Evolutionary conservation across 257 asterid species (phyloP).

Genomic region (Capsicum pubescens): DNA sequence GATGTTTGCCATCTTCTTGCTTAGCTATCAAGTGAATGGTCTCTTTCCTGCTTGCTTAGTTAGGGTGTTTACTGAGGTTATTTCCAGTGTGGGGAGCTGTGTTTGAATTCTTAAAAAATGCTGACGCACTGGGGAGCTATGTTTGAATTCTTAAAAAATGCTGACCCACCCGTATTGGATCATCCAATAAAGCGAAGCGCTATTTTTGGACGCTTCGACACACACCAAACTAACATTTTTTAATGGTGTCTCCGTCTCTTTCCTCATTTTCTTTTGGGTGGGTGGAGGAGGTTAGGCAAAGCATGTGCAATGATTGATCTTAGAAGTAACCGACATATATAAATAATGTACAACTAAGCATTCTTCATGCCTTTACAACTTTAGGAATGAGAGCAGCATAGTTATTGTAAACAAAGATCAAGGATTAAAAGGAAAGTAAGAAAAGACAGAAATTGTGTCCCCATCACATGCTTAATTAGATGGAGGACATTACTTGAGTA

Average conservation of each 20-base stretch:
- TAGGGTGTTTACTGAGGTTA: neutral
- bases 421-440: no score
- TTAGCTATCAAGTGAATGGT: neutral
- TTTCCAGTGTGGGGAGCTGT: neutral
- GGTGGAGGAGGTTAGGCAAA: neutral
- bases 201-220: neutral
- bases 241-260: no score
- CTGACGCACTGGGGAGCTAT: neutral
- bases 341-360: neutral
- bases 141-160: neutral
- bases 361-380: neutral
- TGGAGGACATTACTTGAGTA: neutral
- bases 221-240: neutral
- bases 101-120: neutral
- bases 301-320: slow-evolving; percentile 21
- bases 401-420: no score
- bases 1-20: slow-evolving; percentile 9
- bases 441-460: neutral
- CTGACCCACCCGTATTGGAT: neutral
- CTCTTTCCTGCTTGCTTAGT: slow-evolving; percentile 14
- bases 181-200: neutral
- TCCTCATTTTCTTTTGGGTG: neutral
- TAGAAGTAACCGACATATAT: neutral
- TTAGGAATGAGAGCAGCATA: neutral
- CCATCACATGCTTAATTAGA: slow-evolving; percentile 5